Conservation (phyloP, 108 stramenopile species). For the Ochromonas danica region DNA sequence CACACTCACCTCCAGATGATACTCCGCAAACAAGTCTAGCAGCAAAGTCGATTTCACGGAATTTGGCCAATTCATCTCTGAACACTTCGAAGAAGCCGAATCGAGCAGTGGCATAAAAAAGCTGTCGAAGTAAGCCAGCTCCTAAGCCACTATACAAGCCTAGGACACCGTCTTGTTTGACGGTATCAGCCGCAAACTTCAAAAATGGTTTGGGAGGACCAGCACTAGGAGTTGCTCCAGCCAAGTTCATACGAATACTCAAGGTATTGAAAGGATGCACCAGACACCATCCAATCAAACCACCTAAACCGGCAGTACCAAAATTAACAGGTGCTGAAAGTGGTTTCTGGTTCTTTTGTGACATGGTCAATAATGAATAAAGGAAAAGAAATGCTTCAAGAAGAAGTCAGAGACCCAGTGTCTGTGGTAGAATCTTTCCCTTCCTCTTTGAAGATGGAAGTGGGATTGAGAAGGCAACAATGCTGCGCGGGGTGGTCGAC, state of each 20-base stretch:
- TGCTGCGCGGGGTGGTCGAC: too few relatives aligned
- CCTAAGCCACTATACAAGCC: conserved; percentile 79
- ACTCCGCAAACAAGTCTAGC: neutral
- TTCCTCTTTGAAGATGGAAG: too few relatives aligned
- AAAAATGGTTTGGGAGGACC: conserved; percentile 56
- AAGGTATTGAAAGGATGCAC: conserved; percentile 85
- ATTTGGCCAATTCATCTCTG: conserved; percentile 75
- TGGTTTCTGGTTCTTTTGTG: too few relatives aligned
- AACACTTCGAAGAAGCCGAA: conserved; percentile 86
- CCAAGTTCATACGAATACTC: conserved; percentile 78
- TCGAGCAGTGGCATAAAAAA: conserved; percentile 81
- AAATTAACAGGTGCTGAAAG: conserved; percentile 59
- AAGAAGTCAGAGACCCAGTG: too few relatives aligned
- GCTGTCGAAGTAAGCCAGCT: conserved; percentile 77
- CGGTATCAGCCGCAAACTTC: conserved; percentile 59
- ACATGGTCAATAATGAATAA: too few relatives aligned
- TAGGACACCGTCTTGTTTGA: conserved; percentile 62
- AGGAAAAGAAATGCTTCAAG: too few relatives aligned
- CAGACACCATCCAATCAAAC: conserved; percentile 74
- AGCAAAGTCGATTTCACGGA: conserved; percentile 46
- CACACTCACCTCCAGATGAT: conserved; percentile 71
- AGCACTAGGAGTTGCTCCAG: conserved; percentile 35
- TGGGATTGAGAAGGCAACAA: too few relatives aligned
- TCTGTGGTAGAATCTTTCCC: too few relatives aligned
- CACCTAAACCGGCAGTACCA: conserved; percentile 78